phyloP scores from a whole-genome alignment of 192 early-diverging fungal genomes.

The Physocladia obscura region DNA sequence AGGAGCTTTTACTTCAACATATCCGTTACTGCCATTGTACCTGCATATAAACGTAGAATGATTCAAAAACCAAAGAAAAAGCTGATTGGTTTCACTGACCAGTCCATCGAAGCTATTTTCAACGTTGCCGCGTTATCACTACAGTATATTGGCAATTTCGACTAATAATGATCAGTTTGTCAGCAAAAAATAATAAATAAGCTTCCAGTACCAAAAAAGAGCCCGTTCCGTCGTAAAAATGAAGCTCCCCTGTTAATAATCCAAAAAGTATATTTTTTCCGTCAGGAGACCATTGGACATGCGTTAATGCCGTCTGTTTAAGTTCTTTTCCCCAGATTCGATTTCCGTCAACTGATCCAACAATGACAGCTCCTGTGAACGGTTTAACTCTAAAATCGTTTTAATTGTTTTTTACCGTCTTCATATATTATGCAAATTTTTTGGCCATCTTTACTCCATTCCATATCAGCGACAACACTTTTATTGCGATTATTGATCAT shows the following conservation, averaged over 20 bases:
- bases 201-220: constrained; percentile 42
- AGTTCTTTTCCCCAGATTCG: constrained; percentile 64
- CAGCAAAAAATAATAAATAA: background rate
- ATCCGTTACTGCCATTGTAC: constrained; percentile 57
- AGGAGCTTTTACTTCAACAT: constrained; percentile 47
- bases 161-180: constrained; percentile 22
- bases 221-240: constrained; percentile 54
- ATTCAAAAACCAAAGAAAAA: background rate
- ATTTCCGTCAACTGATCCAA: constrained; percentile 64
- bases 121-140: constrained; percentile 36
- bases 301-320: constrained; percentile 38
- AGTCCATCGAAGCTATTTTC: constrained; percentile 52
- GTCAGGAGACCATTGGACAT: constrained; percentile 62
- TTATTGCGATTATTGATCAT: constrained; percentile 71
- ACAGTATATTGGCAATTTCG: constrained; percentile 46
- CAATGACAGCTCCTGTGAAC: constrained; percentile 55
- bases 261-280: constrained; percentile 57
- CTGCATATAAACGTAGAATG: constrained; percentile 5
- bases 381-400: background rate
- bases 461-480: constrained; percentile 59
- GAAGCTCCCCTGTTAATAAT: constrained; percentile 51
- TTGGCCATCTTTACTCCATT: constrained; percentile 56
- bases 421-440: constrained; percentile 62
- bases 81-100: constrained; percentile 24
- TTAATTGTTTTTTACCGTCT: constrained; percentile 40